Percentiles rank a stretch among this genome's conserved stretches.
Evolutionary conservation across 345 rosid genomes (phyloP).

Genomic region (Reutealis trisperma): DNA sequence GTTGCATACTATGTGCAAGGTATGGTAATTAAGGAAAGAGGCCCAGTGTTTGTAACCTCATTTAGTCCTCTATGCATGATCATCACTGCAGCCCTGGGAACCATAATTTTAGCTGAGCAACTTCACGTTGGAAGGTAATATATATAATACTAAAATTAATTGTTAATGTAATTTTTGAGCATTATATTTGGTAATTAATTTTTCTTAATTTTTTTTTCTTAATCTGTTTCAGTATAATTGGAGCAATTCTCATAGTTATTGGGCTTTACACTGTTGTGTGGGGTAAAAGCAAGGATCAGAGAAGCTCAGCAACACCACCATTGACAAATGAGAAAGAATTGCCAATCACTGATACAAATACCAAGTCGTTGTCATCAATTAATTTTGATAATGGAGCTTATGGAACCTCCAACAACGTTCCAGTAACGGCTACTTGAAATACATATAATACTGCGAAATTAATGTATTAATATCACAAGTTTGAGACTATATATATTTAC

Average conservation of each 20-base stretch:
- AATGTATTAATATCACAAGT: not conserved
- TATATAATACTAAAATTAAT: no score
- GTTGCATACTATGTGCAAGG: slow-evolving; percentile 83
- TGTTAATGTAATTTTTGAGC: no score
- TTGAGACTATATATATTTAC: not conserved
- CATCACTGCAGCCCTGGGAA: slow-evolving; percentile 69
- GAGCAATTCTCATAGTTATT: slow-evolving; percentile 68
- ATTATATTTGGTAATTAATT: not conserved
- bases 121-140: slow-evolving; percentile 79
- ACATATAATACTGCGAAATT: not conserved
- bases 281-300: slow-evolving; percentile 81
- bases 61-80: slow-evolving; percentile 90
- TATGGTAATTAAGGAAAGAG: slow-evolving; percentile 58
- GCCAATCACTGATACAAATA: slow-evolving; percentile 39
- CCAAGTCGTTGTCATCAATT: slow-evolving; percentile 15
- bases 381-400: slow-evolving; percentile 23
- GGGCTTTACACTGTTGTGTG: slow-evolving; percentile 85
- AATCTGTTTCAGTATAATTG: slow-evolving; percentile 56
- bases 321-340: slow-evolving; percentile 47
- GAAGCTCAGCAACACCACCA: slow-evolving; percentile 1
- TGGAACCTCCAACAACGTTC: slow-evolving; percentile 11
- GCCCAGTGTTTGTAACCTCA: slow-evolving; percentile 82
- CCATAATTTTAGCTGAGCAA: slow-evolving; percentile 63
- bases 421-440: not conserved
- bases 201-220: not conserved